A percentile compares a stretch with the other conserved stretches of the same genome.
These are phyloP conservation scores for Ormosia semicastrata DNA, from an alignment of 306 rosid species.

Conservation along the genomic window DNA sequence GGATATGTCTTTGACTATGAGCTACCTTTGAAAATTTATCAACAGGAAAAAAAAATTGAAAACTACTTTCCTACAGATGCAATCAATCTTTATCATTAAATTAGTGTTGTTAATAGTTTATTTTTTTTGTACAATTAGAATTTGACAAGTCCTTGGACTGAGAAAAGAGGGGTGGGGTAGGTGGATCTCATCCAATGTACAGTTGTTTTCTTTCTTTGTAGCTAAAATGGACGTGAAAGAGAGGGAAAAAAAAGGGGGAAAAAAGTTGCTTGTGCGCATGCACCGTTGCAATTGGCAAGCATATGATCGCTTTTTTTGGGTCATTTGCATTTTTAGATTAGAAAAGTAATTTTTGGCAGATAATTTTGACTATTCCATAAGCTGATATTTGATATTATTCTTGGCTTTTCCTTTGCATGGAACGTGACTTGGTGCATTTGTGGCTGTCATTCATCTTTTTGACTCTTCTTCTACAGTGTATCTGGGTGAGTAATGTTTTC, in stretches of 20 bases:
- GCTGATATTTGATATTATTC: conserved; percentile 34
- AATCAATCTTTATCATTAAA: neutral
- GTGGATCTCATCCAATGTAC: conserved; percentile 30
- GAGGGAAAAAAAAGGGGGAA: neutral
- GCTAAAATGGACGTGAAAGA: conserved; percentile 20
- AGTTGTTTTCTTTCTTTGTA: conserved; percentile 27
- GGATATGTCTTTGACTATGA: conserved; percentile 25
- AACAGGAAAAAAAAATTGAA: neutral
- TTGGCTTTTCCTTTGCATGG: conserved; percentile 58
- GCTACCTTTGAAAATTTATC: neutral
- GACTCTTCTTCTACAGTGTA: conserved; percentile 61
- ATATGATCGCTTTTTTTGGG: conserved; percentile 29
- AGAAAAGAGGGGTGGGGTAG: conserved; percentile 23
- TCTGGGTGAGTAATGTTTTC: conserved; percentile 62
- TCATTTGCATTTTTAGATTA: conserved; percentile 5
- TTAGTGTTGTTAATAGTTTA: neutral
- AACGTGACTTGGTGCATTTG: conserved; percentile 45
- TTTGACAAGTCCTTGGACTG: conserved; percentile 20
- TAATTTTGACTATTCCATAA: conserved; percentile 44
- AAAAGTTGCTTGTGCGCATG: conserved; percentile 33
- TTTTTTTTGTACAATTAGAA: conserved; percentile 13
- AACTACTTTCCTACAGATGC: neutral
- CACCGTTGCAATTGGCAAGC: conserved; percentile 34
- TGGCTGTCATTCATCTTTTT: conserved; percentile 39
- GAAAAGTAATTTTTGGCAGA: conserved; percentile 32